phyloP scores from a whole-genome alignment of 108 stramenopile species.

The Phaeodactylum tricornutum region DNA sequence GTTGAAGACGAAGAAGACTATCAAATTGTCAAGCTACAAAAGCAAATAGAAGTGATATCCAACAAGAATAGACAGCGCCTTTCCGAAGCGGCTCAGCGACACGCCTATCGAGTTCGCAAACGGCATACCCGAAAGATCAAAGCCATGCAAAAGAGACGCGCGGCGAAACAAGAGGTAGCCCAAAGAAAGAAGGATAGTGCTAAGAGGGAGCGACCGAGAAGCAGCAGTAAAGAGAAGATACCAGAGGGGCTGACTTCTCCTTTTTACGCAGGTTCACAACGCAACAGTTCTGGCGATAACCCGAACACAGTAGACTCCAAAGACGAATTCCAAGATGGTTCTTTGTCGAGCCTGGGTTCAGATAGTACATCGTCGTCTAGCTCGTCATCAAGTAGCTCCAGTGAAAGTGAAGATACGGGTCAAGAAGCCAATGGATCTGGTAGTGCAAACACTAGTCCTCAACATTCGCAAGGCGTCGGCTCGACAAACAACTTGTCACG shows the following conservation, averaged over 20 bases:
- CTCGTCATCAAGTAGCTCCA: slow-evolving; percentile 66
- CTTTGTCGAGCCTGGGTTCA: slow-evolving; percentile 17
- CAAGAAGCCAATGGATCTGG: neutral
- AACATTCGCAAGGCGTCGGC: too few relatives aligned
- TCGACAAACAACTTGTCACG: too few relatives aligned
- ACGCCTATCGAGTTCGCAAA: slow-evolving; percentile 36
- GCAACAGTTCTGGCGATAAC: too few relatives aligned
- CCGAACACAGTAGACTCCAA: neutral
- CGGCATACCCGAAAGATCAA: slow-evolving; percentile 41
- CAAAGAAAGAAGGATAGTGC: neutral
- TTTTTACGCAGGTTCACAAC: too few relatives aligned
- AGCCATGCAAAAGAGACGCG: slow-evolving; percentile 44
- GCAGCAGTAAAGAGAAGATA: neutral
- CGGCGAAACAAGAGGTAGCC: neutral
- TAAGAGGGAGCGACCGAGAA: neutral
- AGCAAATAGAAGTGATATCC: slow-evolving; percentile 68
- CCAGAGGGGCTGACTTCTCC: too few relatives aligned
- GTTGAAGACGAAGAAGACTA: slow-evolving; percentile 70
- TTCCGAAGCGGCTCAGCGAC: slow-evolving; percentile 39
- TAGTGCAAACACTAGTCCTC: too few relatives aligned
- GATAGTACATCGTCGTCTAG: slow-evolving; percentile 67
- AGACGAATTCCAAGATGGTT: neutral
- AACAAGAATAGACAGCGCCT: slow-evolving; percentile 63
- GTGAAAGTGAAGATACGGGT: slow-evolving; percentile 8
- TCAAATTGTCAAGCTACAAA: slow-evolving; percentile 66